Evolutionary conservation across 345 rosid genomes (phyloP).

Genomic region (Citrus mangshanensis): DNA sequence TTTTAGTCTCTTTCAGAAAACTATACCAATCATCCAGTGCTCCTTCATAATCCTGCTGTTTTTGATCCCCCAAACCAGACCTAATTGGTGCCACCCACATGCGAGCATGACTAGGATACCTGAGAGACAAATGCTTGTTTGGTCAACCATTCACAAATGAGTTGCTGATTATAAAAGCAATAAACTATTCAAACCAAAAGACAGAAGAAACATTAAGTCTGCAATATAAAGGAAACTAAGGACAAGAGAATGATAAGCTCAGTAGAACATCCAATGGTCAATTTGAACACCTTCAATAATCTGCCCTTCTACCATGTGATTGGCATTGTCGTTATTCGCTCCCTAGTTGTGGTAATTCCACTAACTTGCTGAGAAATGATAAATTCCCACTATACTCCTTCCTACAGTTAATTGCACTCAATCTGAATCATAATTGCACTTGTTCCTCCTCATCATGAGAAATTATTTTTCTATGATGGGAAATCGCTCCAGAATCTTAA

Average conservation of each 20-base stretch:
- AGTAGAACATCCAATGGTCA: neutral
- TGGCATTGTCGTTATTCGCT: neutral
- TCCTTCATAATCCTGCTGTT: constrained; percentile 61
- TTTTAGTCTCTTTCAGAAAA: constrained; percentile 63
- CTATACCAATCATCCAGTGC: constrained; percentile 84
- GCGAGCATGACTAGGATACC: constrained; percentile 99
- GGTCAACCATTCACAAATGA: constrained; percentile 1
- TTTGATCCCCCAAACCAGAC: constrained; percentile 63
- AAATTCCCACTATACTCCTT: neutral
- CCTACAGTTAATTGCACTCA: neutral
- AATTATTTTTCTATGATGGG: neutral
- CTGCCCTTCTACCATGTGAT: neutral
- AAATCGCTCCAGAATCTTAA: neutral
- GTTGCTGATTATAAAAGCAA: neutral
- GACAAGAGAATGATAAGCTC: neutral
- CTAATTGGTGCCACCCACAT: constrained; percentile 96
- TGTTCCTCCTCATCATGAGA: neutral
- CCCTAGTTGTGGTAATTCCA: neutral
- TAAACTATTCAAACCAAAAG: neutral
- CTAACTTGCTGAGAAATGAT: neutral
- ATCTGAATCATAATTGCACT: neutral
- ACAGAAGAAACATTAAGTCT: neutral
- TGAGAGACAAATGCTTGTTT: constrained; percentile 26
- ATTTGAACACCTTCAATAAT: neutral
- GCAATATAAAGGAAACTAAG: neutral